Evolutionary conservation across 306 rosid genomes (phyloP).

Genomic region (Cicer cuneatum): DNA sequence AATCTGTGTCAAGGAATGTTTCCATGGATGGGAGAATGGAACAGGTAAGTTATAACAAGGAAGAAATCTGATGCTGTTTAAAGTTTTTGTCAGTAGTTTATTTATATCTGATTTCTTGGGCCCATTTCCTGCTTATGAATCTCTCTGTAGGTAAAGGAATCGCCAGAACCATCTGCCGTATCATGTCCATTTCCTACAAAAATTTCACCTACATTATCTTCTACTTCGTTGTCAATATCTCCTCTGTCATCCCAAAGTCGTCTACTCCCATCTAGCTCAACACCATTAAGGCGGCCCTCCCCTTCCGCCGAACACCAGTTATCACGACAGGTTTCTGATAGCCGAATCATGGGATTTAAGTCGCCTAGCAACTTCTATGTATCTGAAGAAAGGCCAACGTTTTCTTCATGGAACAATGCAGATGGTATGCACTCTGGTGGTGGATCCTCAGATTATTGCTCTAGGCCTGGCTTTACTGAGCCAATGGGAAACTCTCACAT

Average conservation of each 20-base stretch:
- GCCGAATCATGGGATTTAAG: constrained; percentile 63
- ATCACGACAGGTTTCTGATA: constrained; percentile 64
- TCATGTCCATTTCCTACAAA: constrained; percentile 65
- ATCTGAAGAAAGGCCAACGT: constrained; percentile 69
- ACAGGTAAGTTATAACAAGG: constrained; percentile 60
- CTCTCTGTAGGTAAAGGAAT: constrained; percentile 60
- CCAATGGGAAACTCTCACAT: constrained; percentile 68
- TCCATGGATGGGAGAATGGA: constrained; percentile 63
- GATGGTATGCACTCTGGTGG: constrained; percentile 60
- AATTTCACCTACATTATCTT: constrained; percentile 61
- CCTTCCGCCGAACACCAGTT: constrained; percentile 72
- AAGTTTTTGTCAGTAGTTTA: constrained; percentile 17
- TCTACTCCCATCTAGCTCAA: constrained; percentile 65
- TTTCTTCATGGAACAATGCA: constrained; percentile 70
- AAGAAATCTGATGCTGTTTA: constrained; percentile 31
- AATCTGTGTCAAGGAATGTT: constrained; percentile 63
- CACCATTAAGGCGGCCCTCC: constrained; percentile 58
- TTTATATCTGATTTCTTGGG: constrained; percentile 38
- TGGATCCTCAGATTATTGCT: constrained; percentile 89
- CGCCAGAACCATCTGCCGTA: constrained; percentile 53
- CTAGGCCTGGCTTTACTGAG: constrained; percentile 82
- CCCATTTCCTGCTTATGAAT: constrained; percentile 27
- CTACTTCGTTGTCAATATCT: constrained; percentile 66
- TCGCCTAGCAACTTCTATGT: constrained; percentile 59
- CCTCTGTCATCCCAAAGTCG: constrained; percentile 63